Percentiles rank a stretch among this genome's conserved stretches.
These are phyloP conservation scores for Debaryomyces udenii DNA, from an alignment of 1,139 yeast genomes.

Conservation along the genomic window DNA sequence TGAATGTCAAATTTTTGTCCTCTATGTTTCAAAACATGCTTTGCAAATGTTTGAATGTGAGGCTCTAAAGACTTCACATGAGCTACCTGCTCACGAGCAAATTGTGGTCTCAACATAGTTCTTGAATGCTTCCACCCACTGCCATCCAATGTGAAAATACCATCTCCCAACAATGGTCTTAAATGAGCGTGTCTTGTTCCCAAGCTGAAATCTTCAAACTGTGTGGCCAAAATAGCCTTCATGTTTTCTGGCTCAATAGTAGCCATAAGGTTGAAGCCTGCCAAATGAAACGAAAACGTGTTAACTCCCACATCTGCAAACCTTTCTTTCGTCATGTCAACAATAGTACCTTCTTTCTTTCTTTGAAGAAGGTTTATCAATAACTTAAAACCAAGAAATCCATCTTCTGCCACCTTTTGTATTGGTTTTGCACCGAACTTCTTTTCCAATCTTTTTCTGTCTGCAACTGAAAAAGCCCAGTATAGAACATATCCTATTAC, in stretches of 20 bases:
- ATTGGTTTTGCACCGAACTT: constrained; percentile 26
- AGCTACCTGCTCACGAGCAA: constrained; percentile 56
- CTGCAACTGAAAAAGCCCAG: background rate
- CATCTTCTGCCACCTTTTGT: constrained; percentile 17
- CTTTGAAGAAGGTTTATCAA: constrained; percentile 18
- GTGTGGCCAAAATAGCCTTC: constrained; percentile 44
- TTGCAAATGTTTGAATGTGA: constrained; percentile 44
- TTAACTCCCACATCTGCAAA: constrained; percentile 13
- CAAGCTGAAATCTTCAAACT: constrained; percentile 54
- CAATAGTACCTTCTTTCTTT: constrained; percentile 27
- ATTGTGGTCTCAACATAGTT: constrained; percentile 61
- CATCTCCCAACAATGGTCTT: constrained; percentile 54
- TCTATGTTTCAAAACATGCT: constrained; percentile 29
- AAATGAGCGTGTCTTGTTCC: constrained; percentile 51
- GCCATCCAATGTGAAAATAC: constrained; percentile 60
- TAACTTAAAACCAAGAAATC: constrained; percentile 28
- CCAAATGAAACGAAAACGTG: constrained; percentile 20
- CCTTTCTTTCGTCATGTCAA: constrained; percentile 23
- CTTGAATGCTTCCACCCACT: constrained; percentile 62
- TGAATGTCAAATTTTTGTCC: constrained; percentile 50
- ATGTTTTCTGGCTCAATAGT: constrained; percentile 45
- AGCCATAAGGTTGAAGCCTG: constrained; percentile 23
- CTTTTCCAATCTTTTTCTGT: constrained; percentile 9
- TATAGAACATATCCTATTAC: background rate
- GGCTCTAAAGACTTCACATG: constrained; percentile 52